These are phyloP conservation scores for Podaxis sp. DNA, from an alignment of 768 basidiomycete species.

Conservation along the genomic window DNA sequence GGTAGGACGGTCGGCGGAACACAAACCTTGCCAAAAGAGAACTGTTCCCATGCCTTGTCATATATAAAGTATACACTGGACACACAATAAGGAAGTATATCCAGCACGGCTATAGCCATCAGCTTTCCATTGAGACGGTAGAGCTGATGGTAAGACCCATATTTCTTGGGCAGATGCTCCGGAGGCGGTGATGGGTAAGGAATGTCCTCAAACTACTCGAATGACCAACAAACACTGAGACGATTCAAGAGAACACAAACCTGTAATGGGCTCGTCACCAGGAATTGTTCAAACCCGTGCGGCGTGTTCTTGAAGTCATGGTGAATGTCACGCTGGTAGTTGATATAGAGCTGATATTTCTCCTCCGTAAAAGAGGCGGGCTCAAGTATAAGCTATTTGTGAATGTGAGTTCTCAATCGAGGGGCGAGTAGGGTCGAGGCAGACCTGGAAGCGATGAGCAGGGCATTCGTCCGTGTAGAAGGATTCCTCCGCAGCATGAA, in stretches of 20 bases:
- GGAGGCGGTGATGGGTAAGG: conserved; percentile 48
- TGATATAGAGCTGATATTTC: conserved; percentile 72
- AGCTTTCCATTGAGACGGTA: conserved; percentile 80
- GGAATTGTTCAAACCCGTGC: conserved; percentile 61
- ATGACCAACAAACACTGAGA: background rate
- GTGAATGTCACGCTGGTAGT: conserved; percentile 80
- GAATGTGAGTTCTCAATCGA: background rate
- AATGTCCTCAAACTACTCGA: conserved; percentile 53
- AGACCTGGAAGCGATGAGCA: conserved; percentile 59
- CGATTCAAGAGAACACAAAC: conserved; percentile 35
- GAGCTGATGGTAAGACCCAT: conserved; percentile 91
- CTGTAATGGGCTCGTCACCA: conserved; percentile 72
- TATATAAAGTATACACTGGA: conserved; percentile 90
- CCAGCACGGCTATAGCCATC: conserved; percentile 83
- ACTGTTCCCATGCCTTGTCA: conserved; percentile 60
- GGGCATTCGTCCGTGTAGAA: conserved; percentile 26
- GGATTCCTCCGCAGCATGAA: conserved; percentile 53
- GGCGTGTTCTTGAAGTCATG: conserved; percentile 52
- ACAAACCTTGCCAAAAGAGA: conserved; percentile 74
- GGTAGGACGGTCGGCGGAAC: background rate
- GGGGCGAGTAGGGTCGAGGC: conserved; percentile 1
- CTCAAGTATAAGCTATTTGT: conserved; percentile 63
- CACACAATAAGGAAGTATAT: conserved; percentile 84
- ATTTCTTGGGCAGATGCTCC: conserved; percentile 61
- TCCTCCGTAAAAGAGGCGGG: conserved; percentile 73